phyloP scores from a whole-genome alignment of 352 stramenopile species.

The Phytopythium montanum region DNA sequence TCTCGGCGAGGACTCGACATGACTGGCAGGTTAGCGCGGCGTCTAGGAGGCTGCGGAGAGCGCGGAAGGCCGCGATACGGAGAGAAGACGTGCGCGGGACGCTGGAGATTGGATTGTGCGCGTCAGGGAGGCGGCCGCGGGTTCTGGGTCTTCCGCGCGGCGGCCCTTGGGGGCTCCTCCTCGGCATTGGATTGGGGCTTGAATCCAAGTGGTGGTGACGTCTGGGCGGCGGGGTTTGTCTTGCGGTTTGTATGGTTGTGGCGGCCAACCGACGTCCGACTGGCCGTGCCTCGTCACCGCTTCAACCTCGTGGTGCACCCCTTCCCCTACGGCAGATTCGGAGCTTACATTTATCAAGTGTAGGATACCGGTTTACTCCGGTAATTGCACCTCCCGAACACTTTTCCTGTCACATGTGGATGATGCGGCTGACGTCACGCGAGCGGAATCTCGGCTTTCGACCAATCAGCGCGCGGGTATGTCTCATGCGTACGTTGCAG shows the following conservation, averaged over 20 bases:
- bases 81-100: too few species aligned
- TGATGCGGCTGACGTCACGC: conserved; percentile 14
- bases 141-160: too few species aligned
- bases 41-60: too few species aligned
- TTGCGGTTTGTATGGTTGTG: too few species aligned
- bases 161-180: too few species aligned
- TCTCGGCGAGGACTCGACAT: conserved; percentile 26
- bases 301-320: conserved; percentile 27
- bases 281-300: conserved; percentile 4
- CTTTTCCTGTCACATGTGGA: conserved; percentile 12
- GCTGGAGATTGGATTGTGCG: too few species aligned
- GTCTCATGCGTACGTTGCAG: conserved; percentile 2
- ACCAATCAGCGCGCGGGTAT: conserved; percentile 1
- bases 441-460: background rate
- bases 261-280: background rate
- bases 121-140: too few species aligned
- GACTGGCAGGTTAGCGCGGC: too few species aligned
- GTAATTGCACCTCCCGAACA: background rate
- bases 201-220: too few species aligned
- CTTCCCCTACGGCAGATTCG: background rate
- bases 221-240: too few species aligned
- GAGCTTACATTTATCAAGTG: conserved; percentile 5
- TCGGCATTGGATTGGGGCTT: too few species aligned
- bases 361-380: background rate
- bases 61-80: too few species aligned